Conservation (phyloP, 2,329 filamentous ascomycete genomes). For the Cytospora piceae region DNA sequence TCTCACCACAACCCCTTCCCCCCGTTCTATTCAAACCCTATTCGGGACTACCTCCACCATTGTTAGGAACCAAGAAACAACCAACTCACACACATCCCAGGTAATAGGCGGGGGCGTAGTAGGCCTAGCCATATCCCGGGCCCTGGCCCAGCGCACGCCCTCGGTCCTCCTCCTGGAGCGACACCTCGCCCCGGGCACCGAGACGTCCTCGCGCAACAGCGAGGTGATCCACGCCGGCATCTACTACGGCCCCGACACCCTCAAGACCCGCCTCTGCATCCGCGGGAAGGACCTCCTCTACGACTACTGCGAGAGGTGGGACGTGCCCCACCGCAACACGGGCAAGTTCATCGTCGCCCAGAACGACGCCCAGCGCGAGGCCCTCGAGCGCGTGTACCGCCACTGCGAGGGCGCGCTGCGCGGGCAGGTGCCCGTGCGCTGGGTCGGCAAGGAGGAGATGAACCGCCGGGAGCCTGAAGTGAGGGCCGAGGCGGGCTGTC, state of each 20-base stretch:
- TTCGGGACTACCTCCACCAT: neutral
- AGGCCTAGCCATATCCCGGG: conserved; percentile 77
- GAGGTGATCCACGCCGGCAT: conserved; percentile 97
- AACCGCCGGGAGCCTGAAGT: conserved; percentile 73
- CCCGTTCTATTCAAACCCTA: conserved; percentile 21
- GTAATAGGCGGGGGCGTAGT: conserved; percentile 68
- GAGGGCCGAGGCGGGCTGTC: conserved; percentile 68
- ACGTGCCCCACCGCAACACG: conserved; percentile 72
- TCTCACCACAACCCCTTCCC: neutral
- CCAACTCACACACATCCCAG: conserved; percentile 37
- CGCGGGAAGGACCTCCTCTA: conserved; percentile 79
- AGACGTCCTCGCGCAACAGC: conserved; percentile 88
- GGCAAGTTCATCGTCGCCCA: conserved; percentile 98
- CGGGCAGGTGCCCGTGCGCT: conserved; percentile 69
- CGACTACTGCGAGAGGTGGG: conserved; percentile 68
- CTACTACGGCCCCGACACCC: conserved; percentile 76
- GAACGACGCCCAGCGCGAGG: conserved; percentile 68
- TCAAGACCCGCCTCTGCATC: conserved; percentile 86
- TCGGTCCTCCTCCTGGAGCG: conserved; percentile 81
- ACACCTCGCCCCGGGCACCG: conserved; percentile 74
- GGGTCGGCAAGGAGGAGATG: conserved; percentile 68
- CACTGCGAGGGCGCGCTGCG: conserved; percentile 45
- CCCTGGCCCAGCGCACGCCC: conserved; percentile 62
- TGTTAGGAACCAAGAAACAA: neutral
- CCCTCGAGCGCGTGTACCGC: conserved; percentile 56